phyloP scores from a whole-genome alignment of 495 filamentous ascomycete species.

The Tuber magnatum region DNA sequence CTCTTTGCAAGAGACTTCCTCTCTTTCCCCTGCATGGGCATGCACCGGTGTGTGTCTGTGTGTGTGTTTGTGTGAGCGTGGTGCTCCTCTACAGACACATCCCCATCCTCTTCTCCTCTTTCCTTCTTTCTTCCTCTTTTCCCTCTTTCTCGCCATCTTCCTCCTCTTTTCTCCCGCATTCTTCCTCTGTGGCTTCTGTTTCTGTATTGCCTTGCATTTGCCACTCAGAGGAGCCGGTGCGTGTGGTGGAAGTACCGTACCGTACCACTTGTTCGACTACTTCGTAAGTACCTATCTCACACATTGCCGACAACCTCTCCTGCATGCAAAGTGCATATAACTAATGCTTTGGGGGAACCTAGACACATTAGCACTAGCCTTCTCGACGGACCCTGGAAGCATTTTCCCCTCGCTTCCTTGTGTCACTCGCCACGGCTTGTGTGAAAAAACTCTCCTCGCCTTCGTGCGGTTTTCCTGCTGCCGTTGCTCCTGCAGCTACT shows the following conservation, averaged over 20 bases:
- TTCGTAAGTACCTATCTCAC: background rate
- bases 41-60: no score
- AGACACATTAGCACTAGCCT: background rate
- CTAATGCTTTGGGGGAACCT: background rate
- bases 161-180: background rate
- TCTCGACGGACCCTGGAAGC: background rate
- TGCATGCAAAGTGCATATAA: background rate
- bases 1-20: background rate
- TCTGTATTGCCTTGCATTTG: background rate
- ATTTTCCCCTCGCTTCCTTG: background rate
- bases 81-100: background rate
- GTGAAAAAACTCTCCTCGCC: background rate
- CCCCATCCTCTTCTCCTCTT: background rate
- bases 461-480: background rate
- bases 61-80: no score
- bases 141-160: background rate
- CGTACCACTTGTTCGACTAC: background rate
- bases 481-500: background rate
- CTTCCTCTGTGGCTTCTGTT: background rate
- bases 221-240: background rate
- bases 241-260: background rate
- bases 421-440: background rate
- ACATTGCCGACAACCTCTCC: background rate
- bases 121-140: background rate
- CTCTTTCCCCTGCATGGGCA: background rate